A percentile compares a stretch with the other conserved stretches of the same genome.
phyloP scores from a whole-genome alignment of 352 stramenopile genomes.

The Globisporangium megalacanthum region DNA sequence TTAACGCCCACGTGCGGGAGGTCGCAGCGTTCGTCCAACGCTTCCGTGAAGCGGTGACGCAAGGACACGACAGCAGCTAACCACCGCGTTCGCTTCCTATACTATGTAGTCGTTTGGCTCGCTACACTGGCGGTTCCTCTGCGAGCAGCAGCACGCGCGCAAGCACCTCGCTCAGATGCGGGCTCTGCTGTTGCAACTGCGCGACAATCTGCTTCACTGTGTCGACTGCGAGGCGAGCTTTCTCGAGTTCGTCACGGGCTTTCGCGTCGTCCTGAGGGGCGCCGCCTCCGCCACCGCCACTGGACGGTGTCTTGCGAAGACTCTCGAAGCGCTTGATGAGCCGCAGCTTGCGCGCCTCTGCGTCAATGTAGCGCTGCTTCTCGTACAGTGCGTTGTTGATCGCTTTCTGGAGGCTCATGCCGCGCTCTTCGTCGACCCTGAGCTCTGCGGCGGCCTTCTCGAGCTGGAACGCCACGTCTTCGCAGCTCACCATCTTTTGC shows the following conservation, averaged over 20 bases:
- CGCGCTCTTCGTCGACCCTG: conserved; percentile 69
- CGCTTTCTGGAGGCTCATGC: conserved; percentile 53
- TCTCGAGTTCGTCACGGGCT: conserved; percentile 43
- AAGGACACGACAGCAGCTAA: neutral
- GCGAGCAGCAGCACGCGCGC: conserved; percentile 71
- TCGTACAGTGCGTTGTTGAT: conserved; percentile 90
- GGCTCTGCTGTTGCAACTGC: conserved; percentile 55
- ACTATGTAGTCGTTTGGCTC: neutral
- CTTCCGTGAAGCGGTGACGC: conserved; percentile 31
- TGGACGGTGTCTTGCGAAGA: conserved; percentile 30
- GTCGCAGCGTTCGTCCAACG: conserved; percentile 19
- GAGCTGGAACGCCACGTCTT: conserved; percentile 71
- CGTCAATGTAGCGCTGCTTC: conserved; percentile 86
- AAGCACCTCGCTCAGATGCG: conserved; percentile 82
- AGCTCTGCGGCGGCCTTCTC: conserved; percentile 75
- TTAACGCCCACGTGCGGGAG: conserved; percentile 25
- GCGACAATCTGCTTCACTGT: conserved; percentile 59
- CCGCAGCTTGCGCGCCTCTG: conserved; percentile 57
- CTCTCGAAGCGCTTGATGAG: conserved; percentile 67
- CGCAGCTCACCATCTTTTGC: conserved; percentile 41
- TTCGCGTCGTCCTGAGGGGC: conserved; percentile 42
- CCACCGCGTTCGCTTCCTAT: neutral
- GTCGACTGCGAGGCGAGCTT: conserved; percentile 34
- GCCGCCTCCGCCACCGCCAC: conserved; percentile 21
- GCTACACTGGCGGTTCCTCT: conserved; percentile 44